Evolutionary conservation across 257 asterid genomes (phyloP), one percentile per base, ranked within the genome.

Genomic region (Cynanchum wilfordii): DNA sequence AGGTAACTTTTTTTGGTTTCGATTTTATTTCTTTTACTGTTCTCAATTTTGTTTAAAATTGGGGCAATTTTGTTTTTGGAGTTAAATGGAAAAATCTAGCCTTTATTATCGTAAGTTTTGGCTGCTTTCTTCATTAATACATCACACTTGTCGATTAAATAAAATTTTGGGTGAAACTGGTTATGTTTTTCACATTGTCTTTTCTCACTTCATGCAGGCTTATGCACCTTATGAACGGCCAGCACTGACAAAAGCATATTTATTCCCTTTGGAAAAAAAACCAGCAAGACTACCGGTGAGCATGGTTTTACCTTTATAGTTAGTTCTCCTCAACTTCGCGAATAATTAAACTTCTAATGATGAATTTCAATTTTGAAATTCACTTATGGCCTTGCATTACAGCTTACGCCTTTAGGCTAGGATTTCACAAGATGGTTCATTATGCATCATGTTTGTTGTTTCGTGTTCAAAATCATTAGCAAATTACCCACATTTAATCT

Each of bases 261-360:
- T 93, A 76, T 89, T 87, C 82, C 98, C 98, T 2, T 77, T 76
- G 82, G 97, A 93, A 71, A 93, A 93, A 75, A 93, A 91, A 72
- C 98, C 98, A 51, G 98, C 98, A 58, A 97, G 97, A 22, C 73
- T 93, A 71, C 98, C 98, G 76, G 98, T 91, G 81, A 89, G 90
- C 70, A 73, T 74, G 20, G 52, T 81, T 82, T 59, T 71, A 67
- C 20, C 57, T 75, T 55, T 42, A 42, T 42, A 42, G 72, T 33
- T 40, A 42, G 64, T 73, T 51, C 45, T 59, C 44, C 27, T 17
- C 36, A 29, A n/a, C 50, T 33, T 38, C 19, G 9, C 16, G 42
- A 30, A 24, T 29, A 25, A 16, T 71, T 25, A 17, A 15, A 6
- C 19, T 27, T 76, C 33, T 58, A 10, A 16, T 69, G 65, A 66